Percentiles rank a stretch among this genome's conserved stretches.
These are phyloP conservation scores for Ochromonas danica DNA, from an alignment of 108 stramenopile genomes.

Conservation along the genomic window DNA sequence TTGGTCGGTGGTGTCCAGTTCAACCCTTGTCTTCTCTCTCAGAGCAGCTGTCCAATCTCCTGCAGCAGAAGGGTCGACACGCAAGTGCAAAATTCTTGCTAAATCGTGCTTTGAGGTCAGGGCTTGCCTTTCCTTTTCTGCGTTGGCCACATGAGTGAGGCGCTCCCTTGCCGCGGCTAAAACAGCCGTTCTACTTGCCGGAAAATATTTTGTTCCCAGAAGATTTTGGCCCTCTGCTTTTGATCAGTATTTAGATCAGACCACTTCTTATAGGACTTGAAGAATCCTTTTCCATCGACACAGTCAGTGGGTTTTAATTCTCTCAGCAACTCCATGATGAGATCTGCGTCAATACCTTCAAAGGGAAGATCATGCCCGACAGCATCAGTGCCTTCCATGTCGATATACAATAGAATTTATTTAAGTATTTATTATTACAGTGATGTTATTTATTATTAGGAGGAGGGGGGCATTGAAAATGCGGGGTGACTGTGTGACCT, in stretches of 20 bases:
- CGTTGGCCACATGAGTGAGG: neutral
- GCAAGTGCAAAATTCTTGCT: neutral
- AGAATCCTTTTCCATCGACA: neutral
- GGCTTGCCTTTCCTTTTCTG: neutral
- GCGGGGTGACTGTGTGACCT: no score
- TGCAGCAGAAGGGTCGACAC: neutral
- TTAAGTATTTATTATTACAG: no score
- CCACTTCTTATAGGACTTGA: neutral
- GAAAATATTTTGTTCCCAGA: neutral
- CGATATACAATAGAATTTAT: no score
- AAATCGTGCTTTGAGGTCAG: neutral
- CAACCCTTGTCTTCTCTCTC: neutral
- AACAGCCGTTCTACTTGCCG: no score
- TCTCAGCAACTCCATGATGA: no score
- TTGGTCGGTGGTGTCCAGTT: neutral
- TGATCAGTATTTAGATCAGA: neutral
- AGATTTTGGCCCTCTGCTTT: neutral
- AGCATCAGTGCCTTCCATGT: no score
- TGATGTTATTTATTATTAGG: no score
- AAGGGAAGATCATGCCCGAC: no score
- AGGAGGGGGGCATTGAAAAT: no score
- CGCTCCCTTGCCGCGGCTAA: no score
- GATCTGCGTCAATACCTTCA: no score
- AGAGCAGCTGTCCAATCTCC: neutral
- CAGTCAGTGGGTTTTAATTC: neutral